Base-by-base conservation (phyloP, 768 basidiomycete species). In the Boletus fagicola region DNA sequence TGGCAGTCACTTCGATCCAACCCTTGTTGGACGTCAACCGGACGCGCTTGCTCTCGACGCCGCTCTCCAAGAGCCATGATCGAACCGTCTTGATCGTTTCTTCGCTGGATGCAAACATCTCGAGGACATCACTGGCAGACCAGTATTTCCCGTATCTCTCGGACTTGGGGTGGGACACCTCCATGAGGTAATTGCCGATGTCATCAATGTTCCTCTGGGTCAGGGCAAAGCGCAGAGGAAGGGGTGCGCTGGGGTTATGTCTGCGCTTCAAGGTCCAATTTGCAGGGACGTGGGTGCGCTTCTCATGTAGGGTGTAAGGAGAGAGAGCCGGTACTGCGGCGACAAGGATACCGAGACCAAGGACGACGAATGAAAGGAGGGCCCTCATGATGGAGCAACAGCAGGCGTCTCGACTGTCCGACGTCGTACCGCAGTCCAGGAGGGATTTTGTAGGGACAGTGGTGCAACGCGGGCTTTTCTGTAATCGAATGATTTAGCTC, bases 201-300 rank as follows among this genome's bases (percentile, higher is more conserved):
- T n/a, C n/a, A n/a, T n/a, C n/a, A n/a, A n/a, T n/a, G n/a, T n/a
- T n/a, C n/a, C n/a, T n/a, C n/a, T n/a, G n/a, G n/a, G n/a, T n/a
- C n/a, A 76, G 63, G 10, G 72, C 71, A 53, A 74, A 65, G 30
- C 67, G 68, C 28, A 74, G 48, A 45, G 73, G 72, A 13, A 73
- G 15, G 36, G 56, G 42, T 3, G 61, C 46, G 44, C 67, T 64
- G 10, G 76, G 62, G 0, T 73, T 69, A 49, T 77, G 74, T 51
- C 75, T 70, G 26, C 76, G 73, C 36, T 71, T 62, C 42, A 72
- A 64, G 1, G 66, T 57, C 80, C 81, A 82, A 2, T 66, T 66
- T 6, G 51, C 11, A 10, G 77, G 77, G 12, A 72, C 66, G 20
- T 47, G 58, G 10, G 65, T 68, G 52, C 77, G 77, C 53, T 68